A percentile compares a stretch with the other conserved stretches of the same genome.
Conservation (phyloP, 2,329 filamentous ascomycete genomes). For the Arthrobotrys sinensis region DNA sequence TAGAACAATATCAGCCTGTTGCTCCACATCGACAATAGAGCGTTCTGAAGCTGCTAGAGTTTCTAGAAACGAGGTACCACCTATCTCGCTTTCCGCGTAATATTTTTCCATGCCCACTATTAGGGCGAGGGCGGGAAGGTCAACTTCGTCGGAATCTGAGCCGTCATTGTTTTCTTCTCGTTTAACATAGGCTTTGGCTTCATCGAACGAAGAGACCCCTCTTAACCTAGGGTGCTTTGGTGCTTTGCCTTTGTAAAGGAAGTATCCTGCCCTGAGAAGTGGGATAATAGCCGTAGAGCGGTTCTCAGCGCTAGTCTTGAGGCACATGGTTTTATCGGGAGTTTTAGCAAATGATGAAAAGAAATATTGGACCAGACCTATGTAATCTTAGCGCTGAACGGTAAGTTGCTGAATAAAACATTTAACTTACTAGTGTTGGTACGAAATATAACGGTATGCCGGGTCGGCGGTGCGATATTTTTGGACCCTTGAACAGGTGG, state of each 20-base stretch:
- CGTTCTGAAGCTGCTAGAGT: slow-evolving; percentile 38
- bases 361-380: slow-evolving; percentile 52
- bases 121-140: slow-evolving; percentile 46
- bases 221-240: slow-evolving; percentile 47
- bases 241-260: slow-evolving; percentile 40
- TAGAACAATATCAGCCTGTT: slow-evolving; percentile 57
- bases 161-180: slow-evolving; percentile 28
- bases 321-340: slow-evolving; percentile 29
- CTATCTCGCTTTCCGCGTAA: slow-evolving; percentile 33
- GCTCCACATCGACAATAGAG: slow-evolving; percentile 38
- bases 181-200: slow-evolving; percentile 53
- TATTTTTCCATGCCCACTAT: slow-evolving; percentile 44
- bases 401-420: background rate
- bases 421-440: slow-evolving; percentile 28
- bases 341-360: slow-evolving; percentile 40
- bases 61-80: slow-evolving; percentile 34
- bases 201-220: slow-evolving; percentile 40
- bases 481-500: slow-evolving; percentile 1
- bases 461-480: background rate
- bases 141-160: slow-evolving; percentile 49
- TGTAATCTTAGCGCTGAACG: background rate
- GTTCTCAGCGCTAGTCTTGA: slow-evolving; percentile 51
- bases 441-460: slow-evolving; percentile 42
- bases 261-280: slow-evolving; percentile 42
- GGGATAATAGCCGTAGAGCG: slow-evolving; percentile 42